Evolutionary conservation across 2,329 filamentous ascomycete species (phyloP).

Genomic region (Fusarium tricinctum): DNA sequence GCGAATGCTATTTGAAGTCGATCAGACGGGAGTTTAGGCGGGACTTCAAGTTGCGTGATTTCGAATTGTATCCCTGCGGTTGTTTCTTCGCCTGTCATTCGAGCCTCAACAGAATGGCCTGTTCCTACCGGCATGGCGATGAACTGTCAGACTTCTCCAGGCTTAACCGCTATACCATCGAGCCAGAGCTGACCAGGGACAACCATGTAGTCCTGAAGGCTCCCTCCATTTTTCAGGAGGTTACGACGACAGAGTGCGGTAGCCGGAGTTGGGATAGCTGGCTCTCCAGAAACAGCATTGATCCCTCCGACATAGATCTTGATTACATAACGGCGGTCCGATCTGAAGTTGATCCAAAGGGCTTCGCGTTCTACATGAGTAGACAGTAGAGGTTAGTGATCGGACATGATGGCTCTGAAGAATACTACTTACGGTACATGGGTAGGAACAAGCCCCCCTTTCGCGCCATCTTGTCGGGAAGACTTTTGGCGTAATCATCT

Average conservation of each 20-base stretch:
- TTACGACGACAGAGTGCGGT: background rate
- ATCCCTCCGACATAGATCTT: background rate
- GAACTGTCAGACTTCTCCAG: background rate
- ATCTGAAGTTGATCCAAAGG: constrained; percentile 10
- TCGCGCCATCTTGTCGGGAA: background rate
- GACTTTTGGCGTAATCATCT: background rate
- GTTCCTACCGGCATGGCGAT: background rate
- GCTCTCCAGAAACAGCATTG: constrained; percentile 10
- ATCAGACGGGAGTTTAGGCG: too few species aligned
- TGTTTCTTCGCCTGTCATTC: background rate
- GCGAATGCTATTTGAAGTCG: too few species aligned
- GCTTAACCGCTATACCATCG: background rate
- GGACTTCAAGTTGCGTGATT: background rate
- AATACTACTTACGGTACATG: constrained; percentile 5
- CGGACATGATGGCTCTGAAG: too few species aligned
- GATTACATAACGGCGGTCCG: background rate
- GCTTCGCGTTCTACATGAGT: constrained; percentile 13
- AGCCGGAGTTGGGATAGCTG: fast-evolving
- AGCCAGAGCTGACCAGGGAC: background rate
- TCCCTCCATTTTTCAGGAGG: background rate
- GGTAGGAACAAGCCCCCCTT: constrained; percentile 11
- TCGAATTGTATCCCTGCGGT: constrained; percentile 7
- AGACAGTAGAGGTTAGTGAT: too few species aligned
- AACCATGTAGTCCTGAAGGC: constrained; percentile 1
- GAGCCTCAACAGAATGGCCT: background rate